Conservation (phyloP, 192 early-diverging fungal species). For the Rhizophagus prolifer region DNA sequence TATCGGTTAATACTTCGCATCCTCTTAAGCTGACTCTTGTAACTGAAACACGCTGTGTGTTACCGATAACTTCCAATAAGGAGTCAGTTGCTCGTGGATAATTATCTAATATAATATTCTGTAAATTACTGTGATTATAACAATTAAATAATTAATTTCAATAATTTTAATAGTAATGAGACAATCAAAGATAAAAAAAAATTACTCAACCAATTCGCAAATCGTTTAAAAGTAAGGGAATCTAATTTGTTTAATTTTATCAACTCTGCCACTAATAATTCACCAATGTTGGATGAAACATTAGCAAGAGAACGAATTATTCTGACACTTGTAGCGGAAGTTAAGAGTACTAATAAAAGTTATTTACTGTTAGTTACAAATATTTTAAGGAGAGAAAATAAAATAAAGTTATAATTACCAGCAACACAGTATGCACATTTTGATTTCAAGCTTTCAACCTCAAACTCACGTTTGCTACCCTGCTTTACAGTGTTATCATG, state of each 20-base stretch:
- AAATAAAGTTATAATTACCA: neutral
- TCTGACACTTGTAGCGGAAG: neutral
- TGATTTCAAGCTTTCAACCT: neutral
- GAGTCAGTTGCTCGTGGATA: neutral
- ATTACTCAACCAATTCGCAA: neutral
- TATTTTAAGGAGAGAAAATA: neutral
- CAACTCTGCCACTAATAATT: conserved; percentile 1
- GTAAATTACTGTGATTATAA: conserved; percentile 1
- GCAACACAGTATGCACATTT: neutral
- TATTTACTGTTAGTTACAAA: neutral
- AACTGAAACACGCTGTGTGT: neutral
- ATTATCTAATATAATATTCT: conserved; percentile 10
- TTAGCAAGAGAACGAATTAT: neutral
- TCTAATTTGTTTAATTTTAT: neutral
- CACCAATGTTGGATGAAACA: neutral
- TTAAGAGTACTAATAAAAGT: neutral
- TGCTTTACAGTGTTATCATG: neutral
- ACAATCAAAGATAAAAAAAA: neutral
- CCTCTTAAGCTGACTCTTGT: neutral
- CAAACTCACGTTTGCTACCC: neutral
- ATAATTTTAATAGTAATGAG: neutral
- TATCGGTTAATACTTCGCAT: neutral
- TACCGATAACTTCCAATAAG: neutral
- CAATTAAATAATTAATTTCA: neutral
- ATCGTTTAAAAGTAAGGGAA: neutral